phyloP scores from a whole-genome alignment of 805 yeast species.

The Pichia gijzeniarum region DNA sequence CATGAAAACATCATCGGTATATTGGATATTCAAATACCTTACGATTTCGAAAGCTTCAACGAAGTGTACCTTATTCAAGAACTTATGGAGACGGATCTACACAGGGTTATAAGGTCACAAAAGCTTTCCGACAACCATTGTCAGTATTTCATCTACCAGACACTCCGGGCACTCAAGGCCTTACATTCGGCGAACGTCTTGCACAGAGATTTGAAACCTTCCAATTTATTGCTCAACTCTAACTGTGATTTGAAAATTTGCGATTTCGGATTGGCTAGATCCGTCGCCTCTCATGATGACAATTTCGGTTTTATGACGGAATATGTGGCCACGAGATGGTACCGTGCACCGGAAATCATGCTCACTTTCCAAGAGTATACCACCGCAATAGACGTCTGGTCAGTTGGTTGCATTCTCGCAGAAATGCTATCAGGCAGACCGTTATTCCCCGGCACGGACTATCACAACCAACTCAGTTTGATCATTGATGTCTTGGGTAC shows the following conservation, averaged over 20 bases:
- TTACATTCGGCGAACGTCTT: conserved; percentile 91
- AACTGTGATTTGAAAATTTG: conserved; percentile 92
- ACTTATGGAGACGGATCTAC: conserved; percentile 82
- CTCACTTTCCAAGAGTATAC: conserved; percentile 88
- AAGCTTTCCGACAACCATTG: conserved; percentile 84
- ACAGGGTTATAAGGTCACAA: conserved; percentile 76
- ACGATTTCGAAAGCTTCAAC: conserved; percentile 62
- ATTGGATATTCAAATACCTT: conserved; percentile 83
- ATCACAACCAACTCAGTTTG: conserved; percentile 81
- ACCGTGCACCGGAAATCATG: conserved; percentile 97
- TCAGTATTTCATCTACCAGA: conserved; percentile 89
- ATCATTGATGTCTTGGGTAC: conserved; percentile 85
- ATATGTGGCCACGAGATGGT: conserved; percentile 97
- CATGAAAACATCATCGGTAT: conserved; percentile 91
- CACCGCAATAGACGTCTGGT: conserved; percentile 94
- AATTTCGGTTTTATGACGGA: conserved; percentile 86
- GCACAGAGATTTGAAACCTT: conserved; percentile 90
- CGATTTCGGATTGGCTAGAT: conserved; percentile 86
- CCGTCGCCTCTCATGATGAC: conserved; percentile 55
- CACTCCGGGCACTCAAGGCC: conserved; percentile 82
- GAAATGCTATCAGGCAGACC: conserved; percentile 85
- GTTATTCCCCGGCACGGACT: conserved; percentile 89
- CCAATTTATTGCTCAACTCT: conserved; percentile 77
- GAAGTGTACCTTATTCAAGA: conserved; percentile 89
- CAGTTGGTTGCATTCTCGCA: conserved; percentile 92